phyloP scores from a whole-genome alignment of 2,329 filamentous ascomycete genomes.

The Alternaria triticimaculans region DNA sequence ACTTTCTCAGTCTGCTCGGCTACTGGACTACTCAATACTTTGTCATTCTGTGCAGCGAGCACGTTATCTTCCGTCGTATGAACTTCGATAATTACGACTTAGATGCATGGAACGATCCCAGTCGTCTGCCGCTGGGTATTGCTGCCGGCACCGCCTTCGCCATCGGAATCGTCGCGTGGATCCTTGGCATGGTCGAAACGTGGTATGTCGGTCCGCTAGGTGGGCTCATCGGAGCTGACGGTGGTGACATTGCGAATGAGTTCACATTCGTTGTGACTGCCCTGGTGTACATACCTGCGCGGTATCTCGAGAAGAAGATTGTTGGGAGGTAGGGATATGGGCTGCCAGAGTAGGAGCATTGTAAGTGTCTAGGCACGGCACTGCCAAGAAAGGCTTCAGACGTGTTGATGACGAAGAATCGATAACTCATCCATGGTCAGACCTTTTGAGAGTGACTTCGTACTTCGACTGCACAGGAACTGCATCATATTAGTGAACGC shows the following conservation, averaged over 20 bases:
- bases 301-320: constrained; percentile 36
- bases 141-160: constrained; percentile 50
- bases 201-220: constrained; percentile 58
- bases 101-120: constrained; percentile 55
- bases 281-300: constrained; percentile 36
- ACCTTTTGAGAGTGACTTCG: not conserved
- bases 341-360: not conserved
- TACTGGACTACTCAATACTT: constrained; percentile 58
- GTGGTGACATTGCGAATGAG: constrained; percentile 40
- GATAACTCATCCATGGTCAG: not conserved
- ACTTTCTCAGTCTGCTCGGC: constrained; percentile 55
- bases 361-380: not conserved
- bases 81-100: constrained; percentile 54
- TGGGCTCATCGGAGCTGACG: constrained; percentile 30
- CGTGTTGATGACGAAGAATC: not conserved
- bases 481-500: not conserved
- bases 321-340: constrained; percentile 21
- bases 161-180: constrained; percentile 53
- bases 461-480: not conserved
- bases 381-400: not conserved
- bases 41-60: constrained; percentile 55
- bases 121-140: constrained; percentile 51
- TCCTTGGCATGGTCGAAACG: constrained; percentile 66
- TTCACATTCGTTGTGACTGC: constrained; percentile 36
- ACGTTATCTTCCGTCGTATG: constrained; percentile 59